Percentiles rank a stretch among this genome's conserved stretches.
Conservation (phyloP, 768 basidiomycete genomes). For the Psilocybe subaeruginosa region DNA sequence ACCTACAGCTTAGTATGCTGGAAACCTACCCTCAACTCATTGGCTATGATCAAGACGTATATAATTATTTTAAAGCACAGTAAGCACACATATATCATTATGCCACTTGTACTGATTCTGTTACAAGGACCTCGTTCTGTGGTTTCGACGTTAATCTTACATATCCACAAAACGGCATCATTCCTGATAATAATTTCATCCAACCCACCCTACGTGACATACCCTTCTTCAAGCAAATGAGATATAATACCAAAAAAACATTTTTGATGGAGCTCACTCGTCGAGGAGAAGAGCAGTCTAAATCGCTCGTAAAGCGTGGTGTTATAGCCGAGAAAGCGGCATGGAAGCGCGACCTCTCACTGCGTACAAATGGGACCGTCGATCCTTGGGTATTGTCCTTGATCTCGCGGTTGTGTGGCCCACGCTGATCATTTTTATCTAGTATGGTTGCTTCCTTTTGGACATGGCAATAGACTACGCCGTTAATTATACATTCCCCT, state of each 20-base stretch:
- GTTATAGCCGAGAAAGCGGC: slow-evolving; percentile 23
- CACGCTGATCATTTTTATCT: neutral
- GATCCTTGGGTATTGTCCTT: slow-evolving; percentile 49
- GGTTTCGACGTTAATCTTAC: slow-evolving; percentile 68
- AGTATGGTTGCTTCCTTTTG: slow-evolving; percentile 69
- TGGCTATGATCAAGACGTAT: slow-evolving; percentile 68
- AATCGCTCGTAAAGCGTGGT: slow-evolving; percentile 23
- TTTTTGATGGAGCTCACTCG: slow-evolving; percentile 23
- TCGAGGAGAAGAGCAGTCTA: slow-evolving; percentile 20
- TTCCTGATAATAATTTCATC: slow-evolving; percentile 45
- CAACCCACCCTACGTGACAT: slow-evolving; percentile 37
- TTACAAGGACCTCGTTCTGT: slow-evolving; percentile 58
- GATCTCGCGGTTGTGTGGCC: neutral
- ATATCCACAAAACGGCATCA: slow-evolving; percentile 62
- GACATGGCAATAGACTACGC: slow-evolving; percentile 75
- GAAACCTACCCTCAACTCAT: slow-evolving; percentile 81
- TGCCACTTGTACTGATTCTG: neutral
- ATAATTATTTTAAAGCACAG: slow-evolving; percentile 72
- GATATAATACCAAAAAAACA: slow-evolving; percentile 20
- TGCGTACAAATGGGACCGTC: slow-evolving; percentile 55
- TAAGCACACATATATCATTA: slow-evolving; percentile 33
- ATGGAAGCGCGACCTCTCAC: slow-evolving; percentile 53
- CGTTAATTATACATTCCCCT: slow-evolving; percentile 70
- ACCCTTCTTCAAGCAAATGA: slow-evolving; percentile 31
- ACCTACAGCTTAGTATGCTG: slow-evolving; percentile 51